Conservation (phyloP, 2,329 filamentous ascomycete genomes). For the Trichoderma brevicompactum region DNA sequence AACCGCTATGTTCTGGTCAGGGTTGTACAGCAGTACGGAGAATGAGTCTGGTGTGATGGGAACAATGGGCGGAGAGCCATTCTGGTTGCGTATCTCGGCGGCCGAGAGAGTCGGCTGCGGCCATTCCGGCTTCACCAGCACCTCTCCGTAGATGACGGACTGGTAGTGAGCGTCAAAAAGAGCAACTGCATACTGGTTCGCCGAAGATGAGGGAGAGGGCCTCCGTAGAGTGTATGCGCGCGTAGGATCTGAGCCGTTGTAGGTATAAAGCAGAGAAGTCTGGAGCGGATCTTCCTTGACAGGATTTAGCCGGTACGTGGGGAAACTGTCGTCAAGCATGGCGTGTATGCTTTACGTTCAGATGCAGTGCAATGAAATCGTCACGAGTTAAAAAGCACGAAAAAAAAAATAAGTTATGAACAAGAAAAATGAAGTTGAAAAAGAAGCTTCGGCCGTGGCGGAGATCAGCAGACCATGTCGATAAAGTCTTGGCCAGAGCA, state of each 20-base stretch:
- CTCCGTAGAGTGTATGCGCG: constrained; percentile 82
- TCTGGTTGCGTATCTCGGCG: constrained; percentile 74
- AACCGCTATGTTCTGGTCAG: constrained; percentile 79
- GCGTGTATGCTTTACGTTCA: neutral
- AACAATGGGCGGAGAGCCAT: constrained; percentile 61
- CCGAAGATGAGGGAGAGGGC: constrained; percentile 68
- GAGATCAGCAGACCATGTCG: constrained; percentile 14
- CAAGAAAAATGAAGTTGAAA: neutral
- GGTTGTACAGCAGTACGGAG: constrained; percentile 89
- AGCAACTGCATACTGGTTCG: constrained; percentile 84
- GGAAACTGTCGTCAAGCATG: constrained; percentile 96
- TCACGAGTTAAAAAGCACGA: neutral
- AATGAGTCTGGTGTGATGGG: constrained; percentile 79
- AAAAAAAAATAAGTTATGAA: neutral
- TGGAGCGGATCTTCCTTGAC: constrained; percentile 58
- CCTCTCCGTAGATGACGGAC: constrained; percentile 85
- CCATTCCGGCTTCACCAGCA: constrained; percentile 84
- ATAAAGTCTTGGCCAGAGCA: constrained; percentile 12
- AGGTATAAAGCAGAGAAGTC: constrained; percentile 62
- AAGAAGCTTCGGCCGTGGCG: neutral
- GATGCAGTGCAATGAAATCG: neutral
- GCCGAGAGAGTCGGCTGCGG: constrained; percentile 79
- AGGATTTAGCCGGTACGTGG: constrained; percentile 64
- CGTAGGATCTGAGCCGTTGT: constrained; percentile 79
- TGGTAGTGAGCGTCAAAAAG: constrained; percentile 81